phyloP scores from a whole-genome alignment of 257 asterid genomes.

The Plantago elongata region DNA sequence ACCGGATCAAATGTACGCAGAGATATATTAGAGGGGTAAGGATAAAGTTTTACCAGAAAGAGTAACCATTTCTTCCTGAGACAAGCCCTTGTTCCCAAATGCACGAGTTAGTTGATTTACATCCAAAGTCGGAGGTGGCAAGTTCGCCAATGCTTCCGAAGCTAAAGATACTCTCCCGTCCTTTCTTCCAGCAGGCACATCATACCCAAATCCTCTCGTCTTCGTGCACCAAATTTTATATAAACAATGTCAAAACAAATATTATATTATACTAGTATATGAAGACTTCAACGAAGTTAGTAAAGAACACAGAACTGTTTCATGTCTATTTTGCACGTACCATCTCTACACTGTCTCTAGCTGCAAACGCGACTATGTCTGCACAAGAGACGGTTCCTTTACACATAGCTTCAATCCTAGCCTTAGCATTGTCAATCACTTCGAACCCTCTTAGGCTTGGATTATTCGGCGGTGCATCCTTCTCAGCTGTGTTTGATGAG shows the following conservation, averaged over 20 bases:
- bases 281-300: background rate
- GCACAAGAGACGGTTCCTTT: slow-evolving; percentile 67
- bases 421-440: slow-evolving; percentile 59
- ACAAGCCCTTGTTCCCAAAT: slow-evolving; percentile 53
- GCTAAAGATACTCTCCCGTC: slow-evolving; percentile 65
- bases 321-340: slow-evolving; percentile 25
- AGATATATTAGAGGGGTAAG: background rate
- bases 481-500: slow-evolving; percentile 56
- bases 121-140: slow-evolving; percentile 47
- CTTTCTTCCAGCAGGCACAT: slow-evolving; percentile 66
- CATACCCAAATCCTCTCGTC: slow-evolving; percentile 64
- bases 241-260: background rate
- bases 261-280: background rate
- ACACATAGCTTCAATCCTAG: slow-evolving; percentile 48
- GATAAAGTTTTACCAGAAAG: slow-evolving; percentile 60
- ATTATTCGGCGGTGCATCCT: slow-evolving; percentile 62
- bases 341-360: slow-evolving; percentile 67
- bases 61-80: slow-evolving; percentile 78
- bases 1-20: too few relatives aligned
- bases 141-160: slow-evolving; percentile 40
- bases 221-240: background rate
- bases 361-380: slow-evolving; percentile 77
- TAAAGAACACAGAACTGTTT: background rate
- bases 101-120: slow-evolving; percentile 51
- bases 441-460: slow-evolving; percentile 76